Evolutionary conservation across 1,139 yeast genomes (phyloP), one percentile per base, ranked within the genome.

Genomic region (Suhomyces coccinellae): DNA sequence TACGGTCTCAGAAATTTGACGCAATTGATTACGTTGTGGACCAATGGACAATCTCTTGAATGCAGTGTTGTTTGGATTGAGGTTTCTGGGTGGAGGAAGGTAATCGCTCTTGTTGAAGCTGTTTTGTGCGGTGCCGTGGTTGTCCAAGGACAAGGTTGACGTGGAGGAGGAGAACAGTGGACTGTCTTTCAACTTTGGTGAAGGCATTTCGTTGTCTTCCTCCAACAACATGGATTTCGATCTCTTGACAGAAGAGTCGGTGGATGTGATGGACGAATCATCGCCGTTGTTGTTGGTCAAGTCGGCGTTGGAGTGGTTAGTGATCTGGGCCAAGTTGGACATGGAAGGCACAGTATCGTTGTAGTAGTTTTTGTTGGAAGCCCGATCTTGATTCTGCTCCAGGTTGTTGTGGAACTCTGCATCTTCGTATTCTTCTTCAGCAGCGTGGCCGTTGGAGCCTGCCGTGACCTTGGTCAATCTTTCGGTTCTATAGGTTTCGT

Each of bases 401-500:
- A 57, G 63, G 11, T 67, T 63, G 47, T 72, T 73, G 47, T 63
- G 68, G 56, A 65, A 63, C 45, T 62, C 66, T 33, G 52, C 50
- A 15, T 56, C 66, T 12, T 62, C 67, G 29, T 53, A 55, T 30
- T 42, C 46, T 17, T 63, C 75, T n/a, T 62, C 69, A 24, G 58
- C 65, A n/a, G 52, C 51, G 13, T 52, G 57, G 36, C 63, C 63
- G 16, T 36, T 39, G 33, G 46, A 44, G 22, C 67, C 68, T 7
- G 87, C 85, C 8, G 79, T 73, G 32, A 75, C 80, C 52, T 68
- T 70, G 32, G 75, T 70, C 54, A 91, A 78, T 40, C 95, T 84
- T 60, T 87, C 95, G 4, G 98, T 88, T 71, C 99, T 85, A 67
- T 93, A 93, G 50, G 85, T 83, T 66, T 93, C 99, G 63, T 93